phyloP scores from a whole-genome alignment of 2,329 filamentous ascomycete genomes.

The Magnaporthiopsis rhizophila region DNA sequence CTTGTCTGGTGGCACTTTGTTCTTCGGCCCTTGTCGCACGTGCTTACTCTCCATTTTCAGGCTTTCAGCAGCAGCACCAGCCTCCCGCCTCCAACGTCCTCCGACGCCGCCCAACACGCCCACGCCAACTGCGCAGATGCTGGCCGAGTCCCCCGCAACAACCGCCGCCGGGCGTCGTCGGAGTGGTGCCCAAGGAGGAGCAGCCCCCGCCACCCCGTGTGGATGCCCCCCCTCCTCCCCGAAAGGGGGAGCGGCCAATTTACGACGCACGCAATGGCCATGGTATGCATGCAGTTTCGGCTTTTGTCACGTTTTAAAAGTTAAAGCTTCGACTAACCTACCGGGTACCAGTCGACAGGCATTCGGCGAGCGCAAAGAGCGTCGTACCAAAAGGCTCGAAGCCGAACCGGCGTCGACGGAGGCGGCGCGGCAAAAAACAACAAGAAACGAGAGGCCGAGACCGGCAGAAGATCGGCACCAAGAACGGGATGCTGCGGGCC shows the following conservation, averaged over 20 bases:
- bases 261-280: too few relatives aligned
- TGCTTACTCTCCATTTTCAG: conserved; percentile 27
- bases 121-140: conserved; percentile 12
- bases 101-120: conserved; percentile 39
- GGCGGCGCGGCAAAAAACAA: conserved; percentile 62
- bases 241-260: background rate
- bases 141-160: conserved; percentile 10
- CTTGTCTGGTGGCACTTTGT: too few relatives aligned
- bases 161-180: too few relatives aligned
- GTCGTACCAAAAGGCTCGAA: conserved; percentile 83
- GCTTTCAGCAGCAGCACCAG: conserved; percentile 10
- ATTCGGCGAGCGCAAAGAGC: conserved; percentile 92
- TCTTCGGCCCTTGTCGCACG: too few relatives aligned
- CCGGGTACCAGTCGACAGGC: conserved; percentile 66
- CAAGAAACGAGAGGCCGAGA: conserved; percentile 81
- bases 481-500: conserved; percentile 87
- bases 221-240: conserved; percentile 10
- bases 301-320: too few relatives aligned
- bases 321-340: too few relatives aligned
- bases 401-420: conserved; percentile 73
- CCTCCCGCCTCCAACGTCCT: conserved; percentile 27
- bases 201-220: too few relatives aligned
- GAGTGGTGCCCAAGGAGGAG: conserved; percentile 27
- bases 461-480: conserved; percentile 74
- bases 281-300: too few relatives aligned